These are phyloP conservation scores for Phaseolus lunatus DNA, from an alignment of 306 rosid species.

Conservation along the genomic window DNA sequence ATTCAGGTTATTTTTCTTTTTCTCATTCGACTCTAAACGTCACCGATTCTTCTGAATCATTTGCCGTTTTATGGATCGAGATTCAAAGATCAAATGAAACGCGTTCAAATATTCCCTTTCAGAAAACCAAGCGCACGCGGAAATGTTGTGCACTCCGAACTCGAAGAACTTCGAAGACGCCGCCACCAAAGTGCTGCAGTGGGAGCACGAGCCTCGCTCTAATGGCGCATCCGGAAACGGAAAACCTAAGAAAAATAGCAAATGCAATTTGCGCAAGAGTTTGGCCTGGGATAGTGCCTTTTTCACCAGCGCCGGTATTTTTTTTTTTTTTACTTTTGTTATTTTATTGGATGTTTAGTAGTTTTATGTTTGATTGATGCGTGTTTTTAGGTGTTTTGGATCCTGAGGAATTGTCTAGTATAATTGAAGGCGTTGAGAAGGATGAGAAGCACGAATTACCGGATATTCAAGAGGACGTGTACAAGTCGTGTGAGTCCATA, in stretches of 20 bases:
- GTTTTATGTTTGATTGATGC: constrained; percentile 11
- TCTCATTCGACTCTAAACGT: background rate
- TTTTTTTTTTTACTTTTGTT: constrained; percentile 17
- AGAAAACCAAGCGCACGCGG: constrained; percentile 56
- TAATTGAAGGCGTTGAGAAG: constrained; percentile 77
- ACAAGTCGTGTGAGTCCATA: constrained; percentile 74
- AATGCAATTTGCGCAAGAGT: constrained; percentile 90
- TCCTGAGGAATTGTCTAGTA: constrained; percentile 81
- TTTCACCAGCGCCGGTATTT: constrained; percentile 88
- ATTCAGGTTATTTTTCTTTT: constrained; percentile 51
- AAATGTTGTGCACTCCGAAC: constrained; percentile 53
- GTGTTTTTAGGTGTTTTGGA: constrained; percentile 79
- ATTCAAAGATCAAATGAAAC: constrained; percentile 19
- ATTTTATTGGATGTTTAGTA: background rate
- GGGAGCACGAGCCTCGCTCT: constrained; percentile 58
- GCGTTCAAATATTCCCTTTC: constrained; percentile 8
- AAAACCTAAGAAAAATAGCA: constrained; percentile 58
- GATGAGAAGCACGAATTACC: constrained; percentile 60
- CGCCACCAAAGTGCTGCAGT: constrained; percentile 49
- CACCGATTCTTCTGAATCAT: background rate
- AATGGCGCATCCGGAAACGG: constrained; percentile 55
- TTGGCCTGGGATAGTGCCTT: constrained; percentile 98
- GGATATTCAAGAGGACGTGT: constrained; percentile 73
- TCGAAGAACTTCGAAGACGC: constrained; percentile 60
- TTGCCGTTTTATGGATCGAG: background rate